A percentile compares a stretch with the other conserved stretches of the same genome.
These are phyloP conservation scores for Malus hybrid DNA, from an alignment of 331 rosid genomes.

Conservation along the genomic window DNA sequence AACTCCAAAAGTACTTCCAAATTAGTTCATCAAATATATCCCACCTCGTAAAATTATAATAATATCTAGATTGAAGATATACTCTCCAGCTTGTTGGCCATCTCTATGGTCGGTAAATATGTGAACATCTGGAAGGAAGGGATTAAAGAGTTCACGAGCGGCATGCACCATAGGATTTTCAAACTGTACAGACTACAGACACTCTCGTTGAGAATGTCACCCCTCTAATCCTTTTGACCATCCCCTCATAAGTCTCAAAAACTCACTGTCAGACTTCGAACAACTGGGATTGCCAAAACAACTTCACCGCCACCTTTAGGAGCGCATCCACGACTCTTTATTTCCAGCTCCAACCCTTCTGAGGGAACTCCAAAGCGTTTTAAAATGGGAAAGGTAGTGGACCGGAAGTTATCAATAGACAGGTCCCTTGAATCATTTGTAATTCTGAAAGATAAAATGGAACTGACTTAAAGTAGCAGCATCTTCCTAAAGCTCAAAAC, in stretches of 20 bases:
- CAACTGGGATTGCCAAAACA: constrained; percentile 48
- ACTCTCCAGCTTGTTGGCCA: constrained; percentile 86
- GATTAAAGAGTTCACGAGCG: constrained; percentile 70
- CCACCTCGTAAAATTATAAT: background rate
- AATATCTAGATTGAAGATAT: constrained; percentile 17
- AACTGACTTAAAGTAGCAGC: background rate
- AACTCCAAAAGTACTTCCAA: background rate
- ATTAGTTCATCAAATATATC: background rate
- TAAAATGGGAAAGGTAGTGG: constrained; percentile 55
- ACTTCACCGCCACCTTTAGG: constrained; percentile 94
- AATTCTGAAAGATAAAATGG: constrained; percentile 33
- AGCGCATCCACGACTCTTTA: constrained; percentile 75
- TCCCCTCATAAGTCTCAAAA: constrained; percentile 37
- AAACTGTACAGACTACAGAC: constrained; percentile 47
- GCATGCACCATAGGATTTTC: constrained; percentile 73
- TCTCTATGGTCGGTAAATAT: constrained; percentile 68
- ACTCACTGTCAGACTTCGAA: constrained; percentile 53
- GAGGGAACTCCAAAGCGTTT: constrained; percentile 80
- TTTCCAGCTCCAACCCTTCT: constrained; percentile 49
- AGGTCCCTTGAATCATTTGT: constrained; percentile 83
- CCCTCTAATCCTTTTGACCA: constrained; percentile 81
- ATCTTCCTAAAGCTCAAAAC: background rate
- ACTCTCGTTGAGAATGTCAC: constrained; percentile 64
- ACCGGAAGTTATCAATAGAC: constrained; percentile 61
- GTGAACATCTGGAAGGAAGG: constrained; percentile 74